These are phyloP conservation scores for Casuarina equisetifolia DNA, from an alignment of 306 rosid species.

Conservation along the genomic window DNA sequence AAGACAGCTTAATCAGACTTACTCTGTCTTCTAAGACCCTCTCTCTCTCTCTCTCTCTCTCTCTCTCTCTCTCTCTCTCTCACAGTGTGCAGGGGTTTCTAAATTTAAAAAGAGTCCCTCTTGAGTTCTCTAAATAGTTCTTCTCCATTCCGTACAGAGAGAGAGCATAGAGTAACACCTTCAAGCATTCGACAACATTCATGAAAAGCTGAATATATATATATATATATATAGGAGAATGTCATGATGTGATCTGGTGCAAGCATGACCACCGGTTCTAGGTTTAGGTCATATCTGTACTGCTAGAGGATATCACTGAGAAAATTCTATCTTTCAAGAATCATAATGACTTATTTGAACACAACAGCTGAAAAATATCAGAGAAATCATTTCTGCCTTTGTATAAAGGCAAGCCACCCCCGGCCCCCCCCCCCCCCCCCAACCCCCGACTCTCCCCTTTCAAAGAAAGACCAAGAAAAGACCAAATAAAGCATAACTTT, in stretches of 20 bases:
- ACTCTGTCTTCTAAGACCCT: background rate
- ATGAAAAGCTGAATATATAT: background rate
- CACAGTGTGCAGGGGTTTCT: background rate
- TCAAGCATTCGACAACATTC: background rate
- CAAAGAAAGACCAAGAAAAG: background rate
- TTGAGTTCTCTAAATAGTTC: background rate
- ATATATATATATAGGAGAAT: constrained; percentile 5
- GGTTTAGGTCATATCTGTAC: constrained; percentile 15
- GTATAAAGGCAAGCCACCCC: background rate
- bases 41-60: no score
- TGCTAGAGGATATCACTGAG: constrained; percentile 2
- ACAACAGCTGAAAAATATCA: background rate
- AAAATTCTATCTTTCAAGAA: background rate
- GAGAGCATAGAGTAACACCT: background rate
- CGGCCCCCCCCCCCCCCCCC: background rate
- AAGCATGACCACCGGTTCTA: constrained; percentile 1
- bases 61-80: background rate
- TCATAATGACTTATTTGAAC: background rate
- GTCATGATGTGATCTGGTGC: constrained; percentile 15
- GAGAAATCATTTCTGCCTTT: background rate
- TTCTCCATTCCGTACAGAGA: background rate
- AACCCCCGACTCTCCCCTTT: background rate
- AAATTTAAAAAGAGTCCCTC: background rate
- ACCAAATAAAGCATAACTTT: background rate
- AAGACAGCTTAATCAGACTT: constrained; percentile 34